phyloP scores from a whole-genome alignment of 1,139 yeast species.

The Zhuliangozyma blackwelliae region DNA sequence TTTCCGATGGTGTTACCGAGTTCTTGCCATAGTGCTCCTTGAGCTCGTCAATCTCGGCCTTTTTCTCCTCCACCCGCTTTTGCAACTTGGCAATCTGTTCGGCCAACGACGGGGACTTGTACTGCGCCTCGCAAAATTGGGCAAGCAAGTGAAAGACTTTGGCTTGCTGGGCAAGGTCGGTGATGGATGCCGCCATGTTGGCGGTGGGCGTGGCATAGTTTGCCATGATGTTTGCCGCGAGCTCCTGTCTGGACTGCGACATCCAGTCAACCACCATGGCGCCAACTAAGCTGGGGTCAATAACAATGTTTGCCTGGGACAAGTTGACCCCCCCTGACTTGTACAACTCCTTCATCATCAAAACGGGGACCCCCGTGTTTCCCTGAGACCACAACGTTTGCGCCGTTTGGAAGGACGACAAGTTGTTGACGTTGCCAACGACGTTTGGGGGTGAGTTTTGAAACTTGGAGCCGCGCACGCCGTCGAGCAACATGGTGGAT shows the following conservation, averaged over 20 bases:
- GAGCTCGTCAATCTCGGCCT: conserved; percentile 46
- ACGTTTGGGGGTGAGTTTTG: neutral
- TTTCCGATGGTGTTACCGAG: conserved; percentile 38
- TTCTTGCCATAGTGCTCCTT: conserved; percentile 38
- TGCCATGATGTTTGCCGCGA: conserved; percentile 54
- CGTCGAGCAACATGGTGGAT: conserved; percentile 44
- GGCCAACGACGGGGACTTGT: conserved; percentile 39
- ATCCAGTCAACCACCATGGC: conserved; percentile 70
- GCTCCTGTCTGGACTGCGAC: conserved; percentile 63
- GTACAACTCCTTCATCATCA: conserved; percentile 34
- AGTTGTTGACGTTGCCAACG: conserved; percentile 13
- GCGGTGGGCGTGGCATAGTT: conserved; percentile 50
- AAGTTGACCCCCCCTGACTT: conserved; percentile 14
- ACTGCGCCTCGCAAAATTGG: conserved; percentile 69
- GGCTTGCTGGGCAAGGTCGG: conserved; percentile 25
- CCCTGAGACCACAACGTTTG: conserved; percentile 57
- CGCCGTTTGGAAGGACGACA: conserved; percentile 49
- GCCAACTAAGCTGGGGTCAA: conserved; percentile 28
- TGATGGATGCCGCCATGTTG: conserved; percentile 14
- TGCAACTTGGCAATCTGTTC: conserved; percentile 43
- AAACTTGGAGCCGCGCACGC: conserved; percentile 2
- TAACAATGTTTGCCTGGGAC: conserved; percentile 17
- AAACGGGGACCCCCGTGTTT: conserved; percentile 50
- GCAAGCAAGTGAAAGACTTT: conserved; percentile 60
- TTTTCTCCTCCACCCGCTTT: conserved; percentile 33